Base-by-base conservation (phyloP, 805 yeast species). In the Saturnispora ahearnii region DNA sequence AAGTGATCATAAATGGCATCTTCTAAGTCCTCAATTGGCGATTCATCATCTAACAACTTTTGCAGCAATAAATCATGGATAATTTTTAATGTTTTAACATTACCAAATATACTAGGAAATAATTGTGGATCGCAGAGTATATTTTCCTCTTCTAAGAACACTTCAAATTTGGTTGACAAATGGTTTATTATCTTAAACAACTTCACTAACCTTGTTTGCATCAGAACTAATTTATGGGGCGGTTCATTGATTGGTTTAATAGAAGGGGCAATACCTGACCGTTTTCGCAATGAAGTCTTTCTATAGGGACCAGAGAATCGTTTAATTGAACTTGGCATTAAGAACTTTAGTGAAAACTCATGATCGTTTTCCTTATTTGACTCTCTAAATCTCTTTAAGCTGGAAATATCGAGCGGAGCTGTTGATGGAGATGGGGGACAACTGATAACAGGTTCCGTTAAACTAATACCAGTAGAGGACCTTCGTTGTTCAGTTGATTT, bases 71-170 rank as follows among this genome's bases (percentile, higher is more conserved):
- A 38, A 7, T 44, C 33, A 43, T 54, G 57, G 3, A 55, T 50
- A 4, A 52, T 43, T 5, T 51, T 44, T 7, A 58, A 38, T 6
- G 55, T 56, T 30, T 51, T 50, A 10, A 56, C 40, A 28, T 57
- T 58, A 15, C 61, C 58, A 44, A 57, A 57, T 7, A 58, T 24
- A 15, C 67, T 68, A 6, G 46, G 8, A 2, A 40, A 50, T 9
- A 47, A 28, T 48, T 53, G 46, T 3, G 53, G 58, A 42, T 62
- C 62, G 7, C 60, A 63, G 54, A 34, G 56, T 3, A 54, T 48
- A 2, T 28, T 33, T 5, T 46, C 34, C 1, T 42, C 50, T 12
- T 48, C 43, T 21, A 47, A 30, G 31, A 38, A 54, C 5, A n/a
- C 4, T 6, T 47, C 43, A 22, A 54, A 51, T 11, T 37, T 45